These are phyloP conservation scores for Exserohilum rostratum DNA, from an alignment of 2,329 filamentous ascomycete species.

Conservation along the genomic window DNA sequence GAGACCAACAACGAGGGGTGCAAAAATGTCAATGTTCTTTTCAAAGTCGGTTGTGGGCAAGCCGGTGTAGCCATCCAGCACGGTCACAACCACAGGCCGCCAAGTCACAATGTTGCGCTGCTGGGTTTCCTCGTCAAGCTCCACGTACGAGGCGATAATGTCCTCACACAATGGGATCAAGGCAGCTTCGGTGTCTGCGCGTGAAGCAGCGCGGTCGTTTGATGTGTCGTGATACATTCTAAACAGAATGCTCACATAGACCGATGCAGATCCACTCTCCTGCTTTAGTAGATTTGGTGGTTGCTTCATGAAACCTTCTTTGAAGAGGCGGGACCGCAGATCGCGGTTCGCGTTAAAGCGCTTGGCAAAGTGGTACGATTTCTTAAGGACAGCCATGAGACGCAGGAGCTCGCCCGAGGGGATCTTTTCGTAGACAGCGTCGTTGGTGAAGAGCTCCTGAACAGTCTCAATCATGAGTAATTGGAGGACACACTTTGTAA, in stretches of 20 bases:
- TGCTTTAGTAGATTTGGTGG: conserved; percentile 97
- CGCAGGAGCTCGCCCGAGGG: conserved; percentile 87
- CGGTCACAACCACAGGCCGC: conserved; percentile 95
- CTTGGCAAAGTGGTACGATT: conserved; percentile 94
- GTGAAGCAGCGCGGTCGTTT: conserved; percentile 78
- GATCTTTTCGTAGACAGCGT: conserved; percentile 91
- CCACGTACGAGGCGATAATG: conserved; percentile 84
- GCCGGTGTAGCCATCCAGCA: conserved; percentile 87
- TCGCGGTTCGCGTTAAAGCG: conserved; percentile 98
- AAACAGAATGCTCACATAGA: conserved; percentile 94
- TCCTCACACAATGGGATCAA: conserved; percentile 94
- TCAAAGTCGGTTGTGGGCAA: conserved; percentile 83
- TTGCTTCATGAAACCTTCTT: conserved; percentile 99
- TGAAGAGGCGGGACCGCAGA: conserved; percentile 89
- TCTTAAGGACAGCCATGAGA: conserved; percentile 92
- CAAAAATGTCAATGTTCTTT: conserved; percentile 80
- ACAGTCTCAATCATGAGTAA: conserved; percentile 99
- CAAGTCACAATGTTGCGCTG: conserved; percentile 96
- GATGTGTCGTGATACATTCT: conserved; percentile 94
- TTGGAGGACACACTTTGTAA: conserved; percentile 96
- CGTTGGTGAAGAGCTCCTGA: conserved; percentile 97
- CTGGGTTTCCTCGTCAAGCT: conserved; percentile 92
- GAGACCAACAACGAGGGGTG: conserved; percentile 82
- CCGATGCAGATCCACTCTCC: conserved; percentile 88
- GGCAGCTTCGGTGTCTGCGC: conserved; percentile 85